Evolutionary conservation across 2,329 filamentous ascomycete genomes (phyloP).

Genomic region (Chaetomiaceae sp.): DNA sequence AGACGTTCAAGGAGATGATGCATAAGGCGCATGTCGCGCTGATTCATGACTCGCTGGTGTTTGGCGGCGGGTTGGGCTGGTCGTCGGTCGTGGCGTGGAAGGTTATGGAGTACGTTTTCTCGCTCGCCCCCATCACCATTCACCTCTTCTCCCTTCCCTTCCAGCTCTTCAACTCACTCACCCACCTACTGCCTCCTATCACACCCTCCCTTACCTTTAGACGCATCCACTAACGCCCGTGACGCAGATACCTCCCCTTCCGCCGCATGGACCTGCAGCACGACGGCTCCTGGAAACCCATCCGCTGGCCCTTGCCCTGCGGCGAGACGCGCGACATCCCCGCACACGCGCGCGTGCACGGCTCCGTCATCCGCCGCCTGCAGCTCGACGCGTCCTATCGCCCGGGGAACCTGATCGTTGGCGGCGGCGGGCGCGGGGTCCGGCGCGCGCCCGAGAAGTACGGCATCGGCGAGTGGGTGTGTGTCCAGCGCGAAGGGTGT

Average conservation of each 20-base stretch:
- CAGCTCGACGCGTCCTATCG: conserved; percentile 56
- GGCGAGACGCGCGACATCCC: conserved; percentile 76
- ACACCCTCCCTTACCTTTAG: no score
- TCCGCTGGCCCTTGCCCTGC: conserved; percentile 70
- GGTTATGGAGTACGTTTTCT: conserved; percentile 55
- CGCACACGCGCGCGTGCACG: conserved; percentile 61
- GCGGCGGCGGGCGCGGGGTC: conserved; percentile 68
- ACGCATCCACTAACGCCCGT: neutral
- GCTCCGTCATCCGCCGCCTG: conserved; percentile 69
- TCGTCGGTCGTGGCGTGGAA: conserved; percentile 62
- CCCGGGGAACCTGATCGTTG: conserved; percentile 73
- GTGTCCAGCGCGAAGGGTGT: conserved; percentile 58
- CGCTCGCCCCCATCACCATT: neutral
- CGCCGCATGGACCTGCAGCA: conserved; percentile 68
- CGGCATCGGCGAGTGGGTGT: conserved; percentile 68
- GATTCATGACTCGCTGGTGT: conserved; percentile 67
- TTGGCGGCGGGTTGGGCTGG: conserved; percentile 50
- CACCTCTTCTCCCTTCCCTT: neutral
- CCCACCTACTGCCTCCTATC: neutral
- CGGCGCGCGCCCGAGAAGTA: conserved; percentile 52
- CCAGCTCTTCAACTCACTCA: neutral
- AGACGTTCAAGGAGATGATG: conserved; percentile 52
- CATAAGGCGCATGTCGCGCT: conserved; percentile 47
- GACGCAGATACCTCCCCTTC: conserved; percentile 59
- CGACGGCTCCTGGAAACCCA: conserved; percentile 72